Percentiles rank a stretch among this genome's conserved stretches.
Conservation (phyloP, 2,329 filamentous ascomycete genomes). For the Xylariaceae sp. region DNA sequence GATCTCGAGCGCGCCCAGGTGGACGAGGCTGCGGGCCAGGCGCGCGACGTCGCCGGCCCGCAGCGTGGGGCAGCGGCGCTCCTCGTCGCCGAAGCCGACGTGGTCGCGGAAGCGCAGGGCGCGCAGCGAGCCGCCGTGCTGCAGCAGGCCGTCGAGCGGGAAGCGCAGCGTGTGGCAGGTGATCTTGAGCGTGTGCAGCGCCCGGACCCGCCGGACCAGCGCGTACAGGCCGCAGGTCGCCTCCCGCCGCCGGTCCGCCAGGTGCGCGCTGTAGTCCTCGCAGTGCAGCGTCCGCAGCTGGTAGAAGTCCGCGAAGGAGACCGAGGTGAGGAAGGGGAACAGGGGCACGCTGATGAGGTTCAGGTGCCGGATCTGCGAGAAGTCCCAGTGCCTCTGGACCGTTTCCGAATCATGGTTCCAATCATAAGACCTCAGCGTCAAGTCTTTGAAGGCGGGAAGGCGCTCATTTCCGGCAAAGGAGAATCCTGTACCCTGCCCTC, state of each 20-base stretch:
- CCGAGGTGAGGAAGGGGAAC: constrained; percentile 35
- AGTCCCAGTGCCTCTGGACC: constrained; percentile 37
- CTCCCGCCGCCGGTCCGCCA: constrained; percentile 29
- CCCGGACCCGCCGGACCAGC: constrained; percentile 31
- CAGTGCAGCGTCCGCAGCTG: constrained; percentile 30
- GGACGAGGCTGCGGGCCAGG: constrained; percentile 25
- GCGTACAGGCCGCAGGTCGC: constrained; percentile 31
- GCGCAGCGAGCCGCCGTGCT: constrained; percentile 31
- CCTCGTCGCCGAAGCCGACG: constrained; percentile 36
- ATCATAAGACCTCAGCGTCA: constrained; percentile 39
- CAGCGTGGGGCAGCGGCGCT: constrained; percentile 34
- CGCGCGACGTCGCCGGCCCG: constrained; percentile 22
- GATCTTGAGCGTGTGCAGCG: constrained; percentile 31
- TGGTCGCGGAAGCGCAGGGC: constrained; percentile 37
- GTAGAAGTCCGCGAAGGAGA: constrained; percentile 29
- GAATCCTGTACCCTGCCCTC: constrained; percentile 39
- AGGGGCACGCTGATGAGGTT: constrained; percentile 36
- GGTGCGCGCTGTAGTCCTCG: constrained; percentile 38
- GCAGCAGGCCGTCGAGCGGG: constrained; percentile 30
- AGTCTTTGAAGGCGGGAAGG: constrained; percentile 33
- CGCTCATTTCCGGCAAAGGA: constrained; percentile 30
- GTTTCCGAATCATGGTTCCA: constrained; percentile 35
- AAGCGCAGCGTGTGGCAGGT: constrained; percentile 35
- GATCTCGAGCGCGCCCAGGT: constrained; percentile 35
- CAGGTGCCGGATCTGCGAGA: constrained; percentile 34